phyloP scores from a whole-genome alignment of 2,329 filamentous ascomycete species.

The Aspergillus neoniger region DNA sequence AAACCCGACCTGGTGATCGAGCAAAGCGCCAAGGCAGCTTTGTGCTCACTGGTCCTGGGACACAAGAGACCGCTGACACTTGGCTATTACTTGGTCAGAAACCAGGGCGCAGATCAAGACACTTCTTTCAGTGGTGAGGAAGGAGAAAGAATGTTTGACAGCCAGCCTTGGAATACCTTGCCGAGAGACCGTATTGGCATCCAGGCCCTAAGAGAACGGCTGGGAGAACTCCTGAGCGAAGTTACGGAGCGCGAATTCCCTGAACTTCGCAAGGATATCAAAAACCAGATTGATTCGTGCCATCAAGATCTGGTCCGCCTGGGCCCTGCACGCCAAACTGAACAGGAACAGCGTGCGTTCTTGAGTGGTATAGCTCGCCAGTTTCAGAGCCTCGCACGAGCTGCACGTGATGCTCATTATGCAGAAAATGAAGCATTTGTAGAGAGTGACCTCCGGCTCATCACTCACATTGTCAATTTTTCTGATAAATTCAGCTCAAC shows the following conservation, averaged over 20 bases:
- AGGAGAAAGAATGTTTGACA: neutral
- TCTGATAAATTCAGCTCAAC: neutral
- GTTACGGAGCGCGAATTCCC: neutral
- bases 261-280: neutral
- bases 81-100: neutral
- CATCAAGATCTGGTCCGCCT: neutral
- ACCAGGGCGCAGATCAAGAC: neutral
- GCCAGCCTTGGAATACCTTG: neutral
- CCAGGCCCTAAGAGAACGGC: neutral
- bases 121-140: neutral
- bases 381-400: neutral
- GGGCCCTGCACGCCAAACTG: neutral
- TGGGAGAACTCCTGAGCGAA: neutral
- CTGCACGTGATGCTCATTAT: neutral
- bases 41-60: neutral
- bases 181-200: neutral
- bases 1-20: constrained; percentile 58
- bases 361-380: neutral
- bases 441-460: neutral
- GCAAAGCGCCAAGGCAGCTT: constrained; percentile 22
- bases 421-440: neutral
- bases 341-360: neutral
- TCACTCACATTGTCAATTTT: neutral
- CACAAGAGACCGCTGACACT: neutral
- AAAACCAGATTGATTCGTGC: neutral